Conservation (phyloP, 2,329 filamentous ascomycete genomes). For the Cercospora sp. region DNA sequence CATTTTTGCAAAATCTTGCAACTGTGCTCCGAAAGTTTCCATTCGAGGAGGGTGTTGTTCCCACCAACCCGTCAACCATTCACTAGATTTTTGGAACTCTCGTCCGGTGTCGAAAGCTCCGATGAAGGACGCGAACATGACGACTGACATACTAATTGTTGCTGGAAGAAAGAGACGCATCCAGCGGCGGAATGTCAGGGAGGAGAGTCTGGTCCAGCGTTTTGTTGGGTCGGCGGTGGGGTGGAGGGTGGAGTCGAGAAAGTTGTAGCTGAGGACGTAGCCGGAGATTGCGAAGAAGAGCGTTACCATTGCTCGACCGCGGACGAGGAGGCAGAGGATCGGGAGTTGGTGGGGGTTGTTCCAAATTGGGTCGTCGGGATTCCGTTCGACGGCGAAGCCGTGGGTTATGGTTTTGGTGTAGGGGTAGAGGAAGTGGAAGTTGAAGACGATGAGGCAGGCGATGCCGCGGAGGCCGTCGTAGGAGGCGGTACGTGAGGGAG, state of each 20-base stretch:
- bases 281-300: constrained; percentile 26
- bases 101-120: constrained; percentile 19
- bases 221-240: neutral
- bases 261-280: constrained; percentile 21
- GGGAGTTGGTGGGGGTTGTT: constrained; percentile 19
- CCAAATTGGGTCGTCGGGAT: neutral
- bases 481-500: constrained; percentile 13
- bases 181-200: constrained; percentile 19
- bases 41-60: constrained; percentile 22
- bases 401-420: constrained; percentile 19
- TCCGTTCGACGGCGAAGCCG: neutral
- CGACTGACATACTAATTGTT: constrained; percentile 21
- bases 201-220: neutral
- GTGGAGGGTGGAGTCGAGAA: constrained; percentile 4
- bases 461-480: constrained; percentile 23
- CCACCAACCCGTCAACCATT: constrained; percentile 17
- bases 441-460: constrained; percentile 25
- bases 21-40: neutral
- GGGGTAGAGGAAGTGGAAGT: constrained; percentile 23
- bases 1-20: constrained; percentile 8
- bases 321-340: constrained; percentile 20
- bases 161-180: constrained; percentile 19
- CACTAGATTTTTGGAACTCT: constrained; percentile 4
- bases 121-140: constrained; percentile 14
- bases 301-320: constrained; percentile 23